These are phyloP conservation scores for Macrophomina tecta DNA, from an alignment of 2,329 filamentous ascomycete genomes.

Conservation along the genomic window DNA sequence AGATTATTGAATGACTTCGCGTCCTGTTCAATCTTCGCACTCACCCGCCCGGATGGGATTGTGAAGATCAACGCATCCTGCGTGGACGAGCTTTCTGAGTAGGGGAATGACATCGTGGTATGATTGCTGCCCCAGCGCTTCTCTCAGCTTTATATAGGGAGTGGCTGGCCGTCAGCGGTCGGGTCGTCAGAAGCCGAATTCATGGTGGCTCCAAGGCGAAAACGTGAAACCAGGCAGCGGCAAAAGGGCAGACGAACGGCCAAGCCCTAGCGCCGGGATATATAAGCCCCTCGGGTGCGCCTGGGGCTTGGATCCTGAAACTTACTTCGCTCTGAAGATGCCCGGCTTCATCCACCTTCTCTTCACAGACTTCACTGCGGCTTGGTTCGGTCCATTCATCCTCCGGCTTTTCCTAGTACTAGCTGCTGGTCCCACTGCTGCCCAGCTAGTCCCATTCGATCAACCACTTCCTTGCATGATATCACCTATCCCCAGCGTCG, in stretches of 20 bases:
- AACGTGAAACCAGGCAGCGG: conserved; percentile 2
- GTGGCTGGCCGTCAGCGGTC: background rate
- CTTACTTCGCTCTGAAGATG: background rate
- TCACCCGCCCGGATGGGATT: background rate
- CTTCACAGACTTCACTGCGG: background rate
- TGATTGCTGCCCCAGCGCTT: no score
- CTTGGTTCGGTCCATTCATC: background rate
- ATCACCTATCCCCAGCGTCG: background rate
- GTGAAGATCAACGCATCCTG: background rate
- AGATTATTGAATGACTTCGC: background rate
- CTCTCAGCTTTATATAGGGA: background rate
- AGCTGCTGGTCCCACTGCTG: background rate
- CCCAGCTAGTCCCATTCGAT: background rate
- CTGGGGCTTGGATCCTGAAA: background rate
- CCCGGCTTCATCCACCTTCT: background rate
- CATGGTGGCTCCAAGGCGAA: background rate
- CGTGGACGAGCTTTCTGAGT: background rate
- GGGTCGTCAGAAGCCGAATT: background rate
- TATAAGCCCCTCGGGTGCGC: background rate
- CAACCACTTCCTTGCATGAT: conserved; percentile 4
- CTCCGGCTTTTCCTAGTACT: background rate
- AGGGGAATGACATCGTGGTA: background rate
- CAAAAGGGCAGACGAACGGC: background rate
- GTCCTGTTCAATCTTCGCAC: background rate
- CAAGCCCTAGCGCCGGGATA: background rate